Evolutionary conservation across 495 filamentous ascomycete genomes (phyloP).

Genomic region (Lasiosphaeria ovina): DNA sequence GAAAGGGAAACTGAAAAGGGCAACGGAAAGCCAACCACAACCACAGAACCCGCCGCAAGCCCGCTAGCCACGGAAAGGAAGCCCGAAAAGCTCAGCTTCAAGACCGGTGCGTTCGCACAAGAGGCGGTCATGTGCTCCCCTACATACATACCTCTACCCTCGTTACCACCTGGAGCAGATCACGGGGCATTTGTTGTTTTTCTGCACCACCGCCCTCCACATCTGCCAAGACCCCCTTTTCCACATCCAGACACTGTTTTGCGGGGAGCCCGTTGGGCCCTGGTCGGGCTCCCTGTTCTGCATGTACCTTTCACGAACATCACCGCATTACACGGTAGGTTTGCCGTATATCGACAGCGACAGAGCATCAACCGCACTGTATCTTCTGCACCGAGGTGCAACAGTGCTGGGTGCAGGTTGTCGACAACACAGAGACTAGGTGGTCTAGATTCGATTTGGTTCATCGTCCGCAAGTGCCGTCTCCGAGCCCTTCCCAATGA

Average conservation of each 20-base stretch:
- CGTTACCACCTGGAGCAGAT: background rate
- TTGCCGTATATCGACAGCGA: too few relatives aligned
- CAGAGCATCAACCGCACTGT: background rate
- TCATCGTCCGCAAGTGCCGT: too few relatives aligned
- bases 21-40: too few relatives aligned
- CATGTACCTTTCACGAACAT: background rate
- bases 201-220: conserved; percentile 1
- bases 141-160: background rate
- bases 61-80: conserved; percentile 4
- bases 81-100: background rate
- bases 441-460: too few relatives aligned
- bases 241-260: background rate
- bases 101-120: background rate
- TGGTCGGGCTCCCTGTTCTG: background rate
- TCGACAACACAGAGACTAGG: too few relatives aligned
- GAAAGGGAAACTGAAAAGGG: too few relatives aligned
- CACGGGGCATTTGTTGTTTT: conserved; percentile 1
- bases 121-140: conserved; percentile 2
- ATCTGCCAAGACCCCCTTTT: background rate
- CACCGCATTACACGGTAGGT: too few relatives aligned
- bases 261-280: conserved; percentile 1
- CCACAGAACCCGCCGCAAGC: background rate
- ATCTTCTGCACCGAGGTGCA: too few relatives aligned
- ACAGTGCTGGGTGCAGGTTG: too few relatives aligned
- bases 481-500: too few relatives aligned